Conservation (phyloP, 371 early-diverging fungal genomes). For the Circinella umbellata region DNA sequence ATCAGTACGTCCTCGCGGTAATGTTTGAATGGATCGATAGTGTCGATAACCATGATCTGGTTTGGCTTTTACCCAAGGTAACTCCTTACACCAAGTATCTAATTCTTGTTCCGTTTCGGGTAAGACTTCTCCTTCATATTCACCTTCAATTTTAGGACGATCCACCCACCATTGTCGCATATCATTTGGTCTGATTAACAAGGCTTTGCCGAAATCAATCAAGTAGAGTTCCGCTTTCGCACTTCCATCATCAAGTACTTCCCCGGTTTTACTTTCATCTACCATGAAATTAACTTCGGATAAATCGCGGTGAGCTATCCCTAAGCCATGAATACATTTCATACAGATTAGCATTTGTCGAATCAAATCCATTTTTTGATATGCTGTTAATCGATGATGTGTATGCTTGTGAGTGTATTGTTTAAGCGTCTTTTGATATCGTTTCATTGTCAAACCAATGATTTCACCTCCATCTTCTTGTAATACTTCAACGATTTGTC, state of each 20-base stretch:
- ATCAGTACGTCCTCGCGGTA: constrained; percentile 58
- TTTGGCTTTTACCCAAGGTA: constrained; percentile 57
- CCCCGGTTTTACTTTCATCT: constrained; percentile 34
- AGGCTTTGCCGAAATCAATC: constrained; percentile 69
- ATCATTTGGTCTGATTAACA: constrained; percentile 49
- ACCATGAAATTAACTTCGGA: constrained; percentile 75
- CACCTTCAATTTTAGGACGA: constrained; percentile 23
- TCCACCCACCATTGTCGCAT: constrained; percentile 58
- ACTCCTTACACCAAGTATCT: constrained; percentile 43
- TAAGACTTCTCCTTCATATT: constrained; percentile 37
- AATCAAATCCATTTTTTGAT: constrained; percentile 64
- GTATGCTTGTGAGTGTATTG: constrained; percentile 61
- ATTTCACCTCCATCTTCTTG: constrained; percentile 41
- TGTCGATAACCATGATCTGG: constrained; percentile 63
- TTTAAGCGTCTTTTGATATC: constrained; percentile 64
- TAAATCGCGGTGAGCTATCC: constrained; percentile 67
- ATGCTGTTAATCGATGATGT: constrained; percentile 53
- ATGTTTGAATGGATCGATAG: constrained; percentile 64
- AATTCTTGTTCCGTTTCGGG: constrained; percentile 47
- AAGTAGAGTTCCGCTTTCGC: constrained; percentile 49
- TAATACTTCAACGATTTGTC: constrained; percentile 45
- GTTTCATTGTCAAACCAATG: constrained; percentile 52
- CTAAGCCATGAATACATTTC: constrained; percentile 54
- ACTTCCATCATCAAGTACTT: constrained; percentile 52
- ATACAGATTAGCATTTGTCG: constrained; percentile 61